Base-by-base conservation (phyloP, 257 asterid genomes). In the Penstemon barbatus region DNA sequence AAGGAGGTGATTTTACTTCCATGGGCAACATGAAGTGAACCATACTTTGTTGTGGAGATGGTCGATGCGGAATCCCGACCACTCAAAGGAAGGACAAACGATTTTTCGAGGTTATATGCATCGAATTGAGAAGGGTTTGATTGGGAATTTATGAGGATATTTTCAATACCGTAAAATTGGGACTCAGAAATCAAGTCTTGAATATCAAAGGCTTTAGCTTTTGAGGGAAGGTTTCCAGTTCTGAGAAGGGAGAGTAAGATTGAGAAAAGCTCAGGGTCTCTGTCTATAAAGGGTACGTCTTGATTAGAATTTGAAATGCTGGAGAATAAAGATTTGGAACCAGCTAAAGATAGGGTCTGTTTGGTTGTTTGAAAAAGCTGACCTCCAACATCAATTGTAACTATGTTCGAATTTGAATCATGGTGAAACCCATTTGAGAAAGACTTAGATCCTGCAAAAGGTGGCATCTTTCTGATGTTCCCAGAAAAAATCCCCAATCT, bases 321-420 rank as follows among this genome's bases (percentile, higher is more conserved):
- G 70, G 95, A 87, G 77, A 94, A 79, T 5, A 91, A 38, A 7
- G 98, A 94, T 72, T 91, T 82, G 2, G 96, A 59, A 12, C 97
- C 97, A 7, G 96, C 89, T 5, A 78, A 68, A 8, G 86, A 71
- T 6, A 91, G 86, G 65, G 99, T 91, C 68, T 94, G 97, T 75
- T 82, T 79, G 25, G 98, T 89, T 0, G 99, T 94, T 56, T 94
- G 98, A 63, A 94, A 94, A 77, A 87, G 81, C 79, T 87, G 89
- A 11, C 99, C 99, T 3, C 99, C 99, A 0, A 91, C 99, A 42
- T 94, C 92, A 52, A 94, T 87, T 15, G 96, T 89, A 1, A 89
- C 84, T 3, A 89, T 67, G 75, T 85, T 81, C 1, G 96, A 77
- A 57, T 61, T 71, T 40, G 90, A 83, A 53, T 77, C 84, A 6